Evolutionary conservation across 306 rosid species (phyloP), one percentile per base, ranked within the genome.

Genomic region (Mucuna pruriens): DNA sequence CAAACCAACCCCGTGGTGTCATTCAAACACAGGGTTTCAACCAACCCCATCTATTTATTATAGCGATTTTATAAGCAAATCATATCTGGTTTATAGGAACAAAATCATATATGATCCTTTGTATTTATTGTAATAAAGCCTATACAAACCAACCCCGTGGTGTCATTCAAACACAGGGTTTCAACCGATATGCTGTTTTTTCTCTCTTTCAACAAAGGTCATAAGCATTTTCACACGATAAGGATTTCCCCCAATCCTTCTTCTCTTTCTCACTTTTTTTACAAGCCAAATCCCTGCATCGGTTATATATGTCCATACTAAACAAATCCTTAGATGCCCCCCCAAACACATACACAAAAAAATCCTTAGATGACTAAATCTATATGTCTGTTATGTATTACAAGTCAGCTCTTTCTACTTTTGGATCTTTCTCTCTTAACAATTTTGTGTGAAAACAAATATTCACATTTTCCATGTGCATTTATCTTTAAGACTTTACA

Each of bases 361-460:
- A 54, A 74, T 17, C 33, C 31, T 46, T 61, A 34, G 49, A 73
- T 31, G 39, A 38, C 61, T 19, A 3, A 38, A 40, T 26, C 34
- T 34, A 77, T 22, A 61, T 22, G 69, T 74, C 39, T 67, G 25
- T 15, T 45, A 23, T 4, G 16, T 13, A 70, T 65, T 25, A 39
- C 57, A 34, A 33, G 48, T n/a, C 38, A 55, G 16, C 9, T 70
- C 26, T 17, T 22, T 45, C n/a, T 36, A 26, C 75, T 38, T 81
- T 5, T 16, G 51, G 20, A 57, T 36, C 79, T 48, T 44, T 52
- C 36, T 75, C 60, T n/a, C n/a, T n/a, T 31, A 76, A 38, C 44
- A 58, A 46, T 58, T 58, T 42, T 4, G 19, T 15, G 60, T 15
- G 60, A 77, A 74, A 71, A 45, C 26, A 60, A 70, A 77, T 33